A percentile compares a stretch with the other conserved stretches of the same genome.
Evolutionary conservation across 2,329 filamentous ascomycete genomes (phyloP).

Genomic region (Coniochaeta hoffmannii): DNA sequence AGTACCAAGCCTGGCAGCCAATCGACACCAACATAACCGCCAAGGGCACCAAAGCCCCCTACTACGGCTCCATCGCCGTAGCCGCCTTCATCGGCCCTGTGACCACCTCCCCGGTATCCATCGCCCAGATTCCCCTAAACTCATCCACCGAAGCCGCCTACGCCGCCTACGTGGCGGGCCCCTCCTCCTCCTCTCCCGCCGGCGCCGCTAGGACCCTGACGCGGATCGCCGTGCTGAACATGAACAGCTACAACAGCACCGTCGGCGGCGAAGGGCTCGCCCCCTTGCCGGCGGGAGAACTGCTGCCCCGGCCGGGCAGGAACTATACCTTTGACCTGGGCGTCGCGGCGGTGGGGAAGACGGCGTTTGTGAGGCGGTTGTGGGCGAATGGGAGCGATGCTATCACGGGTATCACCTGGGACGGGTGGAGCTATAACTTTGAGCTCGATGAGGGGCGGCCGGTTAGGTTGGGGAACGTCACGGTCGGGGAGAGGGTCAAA

Average conservation of each 20-base stretch:
- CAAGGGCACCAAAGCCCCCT: constrained; percentile 54
- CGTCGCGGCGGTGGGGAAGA: background rate
- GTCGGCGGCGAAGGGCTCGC: constrained; percentile 27
- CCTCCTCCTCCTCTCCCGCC: constrained; percentile 10
- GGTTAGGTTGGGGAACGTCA: constrained; percentile 47
- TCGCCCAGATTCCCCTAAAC: constrained; percentile 39
- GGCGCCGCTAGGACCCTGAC: constrained; percentile 26
- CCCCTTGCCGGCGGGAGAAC: constrained; percentile 15
- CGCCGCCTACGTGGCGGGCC: constrained; percentile 41
- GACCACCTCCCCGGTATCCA: constrained; percentile 24
- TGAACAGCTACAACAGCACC: constrained; percentile 53
- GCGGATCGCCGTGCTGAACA: constrained; percentile 48
- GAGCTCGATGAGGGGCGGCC: constrained; percentile 48
- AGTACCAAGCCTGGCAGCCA: constrained; percentile 55
- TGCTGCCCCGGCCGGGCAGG: constrained; percentile 7
- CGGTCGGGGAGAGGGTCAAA: constrained; percentile 32
- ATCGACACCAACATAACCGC: constrained; percentile 38
- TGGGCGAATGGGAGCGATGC: constrained; percentile 57
- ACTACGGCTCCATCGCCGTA: constrained; percentile 54
- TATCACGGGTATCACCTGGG: constrained; percentile 52
- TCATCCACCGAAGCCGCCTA: constrained; percentile 42
- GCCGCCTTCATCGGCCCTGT: constrained; percentile 46
- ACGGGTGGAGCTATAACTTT: constrained; percentile 54
- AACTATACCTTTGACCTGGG: constrained; percentile 8
- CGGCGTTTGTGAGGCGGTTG: constrained; percentile 31